Evolutionary conservation across 2,329 filamentous ascomycete species (phyloP).

Genomic region (Talaromyces sp.): DNA sequence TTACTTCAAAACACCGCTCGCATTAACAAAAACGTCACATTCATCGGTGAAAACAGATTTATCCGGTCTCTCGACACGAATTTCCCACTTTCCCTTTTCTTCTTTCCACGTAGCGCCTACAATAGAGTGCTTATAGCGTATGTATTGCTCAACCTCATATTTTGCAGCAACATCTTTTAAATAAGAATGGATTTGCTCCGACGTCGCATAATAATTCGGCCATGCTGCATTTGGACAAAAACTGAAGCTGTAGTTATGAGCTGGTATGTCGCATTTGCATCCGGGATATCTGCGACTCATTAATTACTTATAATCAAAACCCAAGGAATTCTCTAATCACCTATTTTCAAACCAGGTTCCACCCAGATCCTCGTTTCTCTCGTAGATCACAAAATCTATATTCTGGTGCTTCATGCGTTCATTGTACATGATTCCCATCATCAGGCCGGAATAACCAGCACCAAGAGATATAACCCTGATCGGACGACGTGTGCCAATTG

Average conservation of each 20-base stretch:
- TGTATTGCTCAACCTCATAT: constrained; percentile 27
- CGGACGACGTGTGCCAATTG: background rate
- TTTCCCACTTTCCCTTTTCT: constrained; percentile 26
- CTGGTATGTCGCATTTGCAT: constrained; percentile 11
- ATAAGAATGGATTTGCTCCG: background rate
- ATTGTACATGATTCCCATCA: background rate
- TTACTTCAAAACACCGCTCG: constrained; percentile 29
- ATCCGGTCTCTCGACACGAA: constrained; percentile 22
- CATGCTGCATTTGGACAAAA: constrained; percentile 15
- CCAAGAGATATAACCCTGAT: background rate
- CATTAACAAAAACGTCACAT: constrained; percentile 27
- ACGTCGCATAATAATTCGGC: constrained; percentile 7
- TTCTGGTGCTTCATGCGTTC: background rate
- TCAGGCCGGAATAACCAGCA: background rate
- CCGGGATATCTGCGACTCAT: constrained; percentile 1
- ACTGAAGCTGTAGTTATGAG: constrained; percentile 6
- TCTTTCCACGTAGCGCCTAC: constrained; percentile 30
- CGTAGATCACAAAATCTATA: background rate
- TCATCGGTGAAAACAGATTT: constrained; percentile 19
- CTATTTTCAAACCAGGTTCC: constrained; percentile 3
- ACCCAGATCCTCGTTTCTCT: background rate
- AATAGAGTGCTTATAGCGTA: constrained; percentile 26
- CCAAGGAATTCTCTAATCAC: background rate
- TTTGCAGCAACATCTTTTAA: constrained; percentile 22
- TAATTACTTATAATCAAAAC: background rate